phyloP scores from a whole-genome alignment of 306 rosid species.

The Quercus robur region DNA sequence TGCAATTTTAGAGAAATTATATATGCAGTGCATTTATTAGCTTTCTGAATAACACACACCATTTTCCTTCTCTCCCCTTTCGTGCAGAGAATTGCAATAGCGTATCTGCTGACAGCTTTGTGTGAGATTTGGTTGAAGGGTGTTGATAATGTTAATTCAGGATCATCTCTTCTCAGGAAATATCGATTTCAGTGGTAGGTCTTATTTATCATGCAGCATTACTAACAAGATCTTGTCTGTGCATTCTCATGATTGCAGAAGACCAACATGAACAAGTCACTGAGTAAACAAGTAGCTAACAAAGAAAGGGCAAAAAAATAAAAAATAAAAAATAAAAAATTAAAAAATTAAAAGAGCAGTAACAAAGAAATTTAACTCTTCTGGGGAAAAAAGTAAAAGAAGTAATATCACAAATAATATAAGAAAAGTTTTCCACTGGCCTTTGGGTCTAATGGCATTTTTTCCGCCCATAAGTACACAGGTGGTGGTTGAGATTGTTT shows the following conservation, averaged over 20 bases:
- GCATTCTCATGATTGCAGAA: background rate
- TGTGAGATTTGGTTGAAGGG: constrained; percentile 95
- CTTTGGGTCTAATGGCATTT: too few species aligned
- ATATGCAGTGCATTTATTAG: background rate
- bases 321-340: background rate
- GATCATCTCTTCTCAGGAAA: constrained; percentile 58
- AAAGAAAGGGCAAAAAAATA: background rate
- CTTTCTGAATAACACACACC: background rate
- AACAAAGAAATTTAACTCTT: background rate
- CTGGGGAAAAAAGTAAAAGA: background rate
- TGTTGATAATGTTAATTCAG: constrained; percentile 50
- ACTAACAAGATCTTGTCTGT: background rate
- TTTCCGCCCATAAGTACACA: too few species aligned
- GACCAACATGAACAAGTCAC: background rate
- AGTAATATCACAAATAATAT: too few species aligned
- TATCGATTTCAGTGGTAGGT: constrained; percentile 77
- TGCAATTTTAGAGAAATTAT: background rate
- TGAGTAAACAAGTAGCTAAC: background rate
- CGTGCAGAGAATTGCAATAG: constrained; percentile 80
- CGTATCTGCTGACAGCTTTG: constrained; percentile 69
- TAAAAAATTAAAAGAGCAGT: too few species aligned
- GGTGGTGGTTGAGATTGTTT: too few species aligned
- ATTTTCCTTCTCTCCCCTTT: constrained; percentile 10
- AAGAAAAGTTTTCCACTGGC: too few species aligned
- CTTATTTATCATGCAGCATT: background rate